phyloP scores from a whole-genome alignment of 805 yeast genomes.

The Saccharomycopsis lassenensis region DNA sequence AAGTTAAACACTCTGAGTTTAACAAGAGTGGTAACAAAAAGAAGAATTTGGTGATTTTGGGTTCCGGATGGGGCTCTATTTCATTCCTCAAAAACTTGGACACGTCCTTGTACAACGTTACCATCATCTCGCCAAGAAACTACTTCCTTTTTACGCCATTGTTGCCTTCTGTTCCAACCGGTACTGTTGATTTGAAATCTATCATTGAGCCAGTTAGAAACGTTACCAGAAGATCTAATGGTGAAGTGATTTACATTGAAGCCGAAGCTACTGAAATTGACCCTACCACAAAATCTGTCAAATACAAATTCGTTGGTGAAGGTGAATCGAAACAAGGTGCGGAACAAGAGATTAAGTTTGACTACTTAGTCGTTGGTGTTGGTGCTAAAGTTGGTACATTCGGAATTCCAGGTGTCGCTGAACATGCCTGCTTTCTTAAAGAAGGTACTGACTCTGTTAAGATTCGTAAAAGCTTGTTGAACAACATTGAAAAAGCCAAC shows the following conservation, averaged over 20 bases:
- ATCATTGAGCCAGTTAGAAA: constrained; percentile 89
- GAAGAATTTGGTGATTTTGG: constrained; percentile 52
- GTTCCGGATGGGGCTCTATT: constrained; percentile 94
- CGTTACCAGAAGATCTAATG: constrained; percentile 67
- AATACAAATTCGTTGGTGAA: constrained; percentile 45
- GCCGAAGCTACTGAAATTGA: constrained; percentile 85
- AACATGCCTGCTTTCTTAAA: constrained; percentile 79
- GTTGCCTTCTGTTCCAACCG: constrained; percentile 90
- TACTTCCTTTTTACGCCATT: constrained; percentile 94
- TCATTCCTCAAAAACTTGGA: constrained; percentile 77
- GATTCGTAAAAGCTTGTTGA: constrained; percentile 74
- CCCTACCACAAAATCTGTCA: constrained; percentile 52
- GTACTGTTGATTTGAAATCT: constrained; percentile 81
- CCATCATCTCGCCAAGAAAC: constrained; percentile 88
- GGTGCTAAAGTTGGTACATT: constrained; percentile 94
- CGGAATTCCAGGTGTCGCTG: constrained; percentile 89
- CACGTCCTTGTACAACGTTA: constrained; percentile 77
- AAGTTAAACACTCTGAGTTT: constrained; percentile 46
- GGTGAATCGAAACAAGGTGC: constrained; percentile 26
- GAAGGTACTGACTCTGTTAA: constrained; percentile 82
- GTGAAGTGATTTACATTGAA: constrained; percentile 75
- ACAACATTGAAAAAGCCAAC: constrained; percentile 81
- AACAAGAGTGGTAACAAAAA: constrained; percentile 32
- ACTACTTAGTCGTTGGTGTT: constrained; percentile 82
- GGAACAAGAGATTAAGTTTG: constrained; percentile 41